Evolutionary conservation across 257 asterid species (phyloP).

Genomic region (Capsicum pubescens): DNA sequence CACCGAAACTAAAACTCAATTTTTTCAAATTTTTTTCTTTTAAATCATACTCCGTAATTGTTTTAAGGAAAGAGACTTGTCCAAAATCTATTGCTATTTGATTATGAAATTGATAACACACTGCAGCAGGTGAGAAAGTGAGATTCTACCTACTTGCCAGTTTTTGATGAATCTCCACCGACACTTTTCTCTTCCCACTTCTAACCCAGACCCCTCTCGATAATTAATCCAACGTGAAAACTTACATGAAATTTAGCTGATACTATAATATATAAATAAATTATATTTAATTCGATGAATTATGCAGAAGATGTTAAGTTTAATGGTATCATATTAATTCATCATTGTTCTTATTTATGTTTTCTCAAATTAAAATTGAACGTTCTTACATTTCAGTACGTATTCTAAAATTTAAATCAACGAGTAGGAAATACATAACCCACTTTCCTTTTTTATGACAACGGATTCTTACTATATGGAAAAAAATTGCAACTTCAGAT

Average conservation of each 20-base stretch:
- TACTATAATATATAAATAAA: too few relatives aligned
- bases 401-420: not conserved
- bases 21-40: too few relatives aligned
- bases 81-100: not conserved
- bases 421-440: not conserved
- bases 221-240: not conserved
- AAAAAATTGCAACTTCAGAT: not conserved
- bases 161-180: slow-evolving; percentile 7
- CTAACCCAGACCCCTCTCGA: not conserved
- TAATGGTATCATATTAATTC: not conserved
- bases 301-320: not conserved
- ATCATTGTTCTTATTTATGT: not conserved
- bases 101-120: not conserved
- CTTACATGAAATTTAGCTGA: not conserved
- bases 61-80: slow-evolving; percentile 8
- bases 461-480: not conserved
- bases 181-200: not conserved
- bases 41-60: not conserved
- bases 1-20: too few relatives aligned
- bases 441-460: not conserved
- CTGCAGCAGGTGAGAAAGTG: not conserved
- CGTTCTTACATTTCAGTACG: not conserved
- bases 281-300: not conserved
- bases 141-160: not conserved
- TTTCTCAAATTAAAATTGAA: not conserved